Conservation (phyloP, 176 grass and related monocot genomes). For the Carex cristatella region DNA sequence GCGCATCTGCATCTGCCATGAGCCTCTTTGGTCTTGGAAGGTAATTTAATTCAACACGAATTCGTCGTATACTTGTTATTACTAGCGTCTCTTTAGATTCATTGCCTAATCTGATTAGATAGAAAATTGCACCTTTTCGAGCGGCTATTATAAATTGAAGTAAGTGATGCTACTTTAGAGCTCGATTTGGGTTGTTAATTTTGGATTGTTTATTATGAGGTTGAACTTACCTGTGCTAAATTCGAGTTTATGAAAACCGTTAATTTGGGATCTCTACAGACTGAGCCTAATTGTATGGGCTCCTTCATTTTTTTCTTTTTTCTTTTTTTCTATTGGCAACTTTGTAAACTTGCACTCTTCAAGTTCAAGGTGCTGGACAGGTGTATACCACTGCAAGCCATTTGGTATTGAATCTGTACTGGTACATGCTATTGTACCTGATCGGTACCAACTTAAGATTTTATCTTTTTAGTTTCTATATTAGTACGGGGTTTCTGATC, state of each 20-base stretch:
- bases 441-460: background rate
- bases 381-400: background rate
- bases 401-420: background rate
- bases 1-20: conserved; percentile 39
- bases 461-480: background rate
- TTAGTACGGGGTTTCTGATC: background rate
- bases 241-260: background rate
- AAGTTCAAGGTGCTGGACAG: background rate
- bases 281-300: background rate
- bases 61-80: background rate
- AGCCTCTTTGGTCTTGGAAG: conserved; percentile 97
- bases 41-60: conserved; percentile 19
- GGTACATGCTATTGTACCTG: background rate
- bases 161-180: background rate
- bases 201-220: background rate
- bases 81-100: background rate
- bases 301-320: background rate
- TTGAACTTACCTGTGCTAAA: background rate
- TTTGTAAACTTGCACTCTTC: background rate
- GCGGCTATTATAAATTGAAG: background rate
- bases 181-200: background rate
- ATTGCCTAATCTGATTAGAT: background rate
- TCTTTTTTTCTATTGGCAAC: background rate
- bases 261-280: background rate
- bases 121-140: background rate